Conservation (phyloP, 1,284 basidiomycete species). For the Melampsora americana region DNA sequence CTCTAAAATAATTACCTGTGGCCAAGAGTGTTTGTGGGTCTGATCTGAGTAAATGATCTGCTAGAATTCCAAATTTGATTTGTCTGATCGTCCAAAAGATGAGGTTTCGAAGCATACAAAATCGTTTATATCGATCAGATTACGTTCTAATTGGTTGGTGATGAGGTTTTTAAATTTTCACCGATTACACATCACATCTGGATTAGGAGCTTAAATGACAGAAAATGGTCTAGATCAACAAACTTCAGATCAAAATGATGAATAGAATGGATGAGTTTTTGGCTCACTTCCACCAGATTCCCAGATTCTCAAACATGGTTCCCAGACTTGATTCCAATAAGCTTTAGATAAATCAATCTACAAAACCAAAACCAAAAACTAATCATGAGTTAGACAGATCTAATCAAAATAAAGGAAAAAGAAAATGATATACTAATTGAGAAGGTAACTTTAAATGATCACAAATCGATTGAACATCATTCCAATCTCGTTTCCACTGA, state of each 20-base stretch:
- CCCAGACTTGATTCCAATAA: slow-evolving; percentile 85
- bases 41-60: slow-evolving; percentile 62
- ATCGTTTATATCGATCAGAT: too few species aligned
- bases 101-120: not conserved
- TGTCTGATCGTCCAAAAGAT: slow-evolving; percentile 61
- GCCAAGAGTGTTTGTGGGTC: slow-evolving; percentile 64
- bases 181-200: slow-evolving; percentile 90
- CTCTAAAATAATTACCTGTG: slow-evolving; percentile 64
- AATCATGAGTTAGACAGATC: slow-evolving; percentile 24
- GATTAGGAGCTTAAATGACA: slow-evolving; percentile 68
- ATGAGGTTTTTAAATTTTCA: slow-evolving; percentile 52
- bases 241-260: not conserved
- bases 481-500: slow-evolving; percentile 93
- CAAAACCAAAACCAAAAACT: slow-evolving; percentile 31
- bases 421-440: slow-evolving; percentile 61
- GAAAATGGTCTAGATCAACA: too few species aligned
- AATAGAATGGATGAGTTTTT: slow-evolving; percentile 43
- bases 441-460: slow-evolving; percentile 50
- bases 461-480: slow-evolving; percentile 79
- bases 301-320: slow-evolving; percentile 74
- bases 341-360: slow-evolving; percentile 77
- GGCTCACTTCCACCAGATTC: slow-evolving; percentile 63
- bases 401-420: slow-evolving; percentile 50
- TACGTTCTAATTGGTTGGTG: not conserved
- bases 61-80: slow-evolving; percentile 86